Conservation (phyloP, 192 early-diverging fungal species). For the Coemansia pectinata region DNA sequence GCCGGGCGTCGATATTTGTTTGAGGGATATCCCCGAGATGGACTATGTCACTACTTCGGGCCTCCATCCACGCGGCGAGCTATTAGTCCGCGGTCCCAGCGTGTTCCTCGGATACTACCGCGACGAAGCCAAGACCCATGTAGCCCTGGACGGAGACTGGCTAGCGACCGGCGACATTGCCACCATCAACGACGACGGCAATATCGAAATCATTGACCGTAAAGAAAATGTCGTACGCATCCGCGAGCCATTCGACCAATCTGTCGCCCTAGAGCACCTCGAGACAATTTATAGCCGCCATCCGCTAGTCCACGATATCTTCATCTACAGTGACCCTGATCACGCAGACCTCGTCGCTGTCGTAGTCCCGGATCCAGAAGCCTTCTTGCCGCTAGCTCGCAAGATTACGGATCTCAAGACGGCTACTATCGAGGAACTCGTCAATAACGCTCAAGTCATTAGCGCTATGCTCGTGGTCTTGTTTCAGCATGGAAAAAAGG, state of each 20-base stretch:
- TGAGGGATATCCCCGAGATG: slow-evolving; percentile 87
- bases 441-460: slow-evolving; percentile 51
- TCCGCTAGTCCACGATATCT: slow-evolving; percentile 81
- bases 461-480: slow-evolving; percentile 64
- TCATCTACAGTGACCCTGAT: slow-evolving; percentile 85
- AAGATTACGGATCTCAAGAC: slow-evolving; percentile 21
- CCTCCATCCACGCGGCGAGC: slow-evolving; percentile 84
- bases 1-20: slow-evolving; percentile 76
- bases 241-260: slow-evolving; percentile 74
- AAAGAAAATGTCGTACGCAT: slow-evolving; percentile 77
- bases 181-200: slow-evolving; percentile 68
- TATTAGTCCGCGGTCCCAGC: slow-evolving; percentile 75
- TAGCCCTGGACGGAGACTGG: slow-evolving; percentile 80
- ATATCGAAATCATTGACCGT: slow-evolving; percentile 79
- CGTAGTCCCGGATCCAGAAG: slow-evolving; percentile 74
- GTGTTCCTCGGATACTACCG: slow-evolving; percentile 83
- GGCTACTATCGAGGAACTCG: slow-evolving; percentile 37
- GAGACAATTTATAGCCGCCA: slow-evolving; percentile 74
- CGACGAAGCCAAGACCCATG: slow-evolving; percentile 73
- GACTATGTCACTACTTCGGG: slow-evolving; percentile 74
- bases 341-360: slow-evolving; percentile 81
- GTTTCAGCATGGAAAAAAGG: slow-evolving; percentile 60
- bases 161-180: slow-evolving; percentile 86
- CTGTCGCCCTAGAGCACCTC: slow-evolving; percentile 87
- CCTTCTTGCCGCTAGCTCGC: slow-evolving; percentile 63